These are phyloP conservation scores for Fusarium sp. DNA, from an alignment of 2,329 filamentous ascomycete species.

Conservation along the genomic window DNA sequence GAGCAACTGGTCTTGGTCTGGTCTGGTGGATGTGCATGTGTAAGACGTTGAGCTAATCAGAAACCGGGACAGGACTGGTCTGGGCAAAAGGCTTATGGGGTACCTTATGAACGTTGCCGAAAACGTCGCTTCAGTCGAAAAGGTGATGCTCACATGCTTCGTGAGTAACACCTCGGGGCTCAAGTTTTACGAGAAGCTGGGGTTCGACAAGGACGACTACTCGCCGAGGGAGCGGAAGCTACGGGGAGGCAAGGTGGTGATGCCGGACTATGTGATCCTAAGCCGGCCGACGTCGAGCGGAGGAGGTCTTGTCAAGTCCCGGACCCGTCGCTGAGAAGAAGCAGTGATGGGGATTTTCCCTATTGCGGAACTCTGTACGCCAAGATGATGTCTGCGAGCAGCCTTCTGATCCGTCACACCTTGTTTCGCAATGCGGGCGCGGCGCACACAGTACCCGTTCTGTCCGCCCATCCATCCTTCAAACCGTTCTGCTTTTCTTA, in stretches of 20 bases:
- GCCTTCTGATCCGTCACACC: conserved; percentile 1
- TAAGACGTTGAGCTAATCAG: conserved; percentile 13
- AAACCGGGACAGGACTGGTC: conserved; percentile 62
- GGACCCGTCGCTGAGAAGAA: conserved; percentile 17
- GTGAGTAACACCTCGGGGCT: conserved; percentile 67
- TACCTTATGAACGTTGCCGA: conserved; percentile 65
- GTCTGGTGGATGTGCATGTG: not conserved
- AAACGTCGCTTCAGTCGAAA: conserved; percentile 66
- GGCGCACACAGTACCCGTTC: not conserved
- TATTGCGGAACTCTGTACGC: not conserved
- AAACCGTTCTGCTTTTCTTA: not conserved
- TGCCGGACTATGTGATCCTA: conserved; percentile 70
- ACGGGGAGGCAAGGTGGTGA: conserved; percentile 64
- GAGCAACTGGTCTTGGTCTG: not conserved
- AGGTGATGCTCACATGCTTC: conserved; percentile 82
- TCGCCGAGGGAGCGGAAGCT: conserved; percentile 66
- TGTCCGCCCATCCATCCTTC: not conserved
- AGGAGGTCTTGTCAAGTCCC: conserved; percentile 9
- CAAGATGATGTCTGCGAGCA: not conserved
- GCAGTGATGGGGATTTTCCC: not conserved
- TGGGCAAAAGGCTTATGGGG: conserved; percentile 71
- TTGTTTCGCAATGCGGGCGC: conserved; percentile 2
- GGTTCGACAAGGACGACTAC: conserved; percentile 66
- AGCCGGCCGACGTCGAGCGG: conserved; percentile 57
- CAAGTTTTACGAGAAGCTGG: conserved; percentile 71